Conservation (phyloP, 352 stramenopile species). For the Globisporangium canariense region DNA sequence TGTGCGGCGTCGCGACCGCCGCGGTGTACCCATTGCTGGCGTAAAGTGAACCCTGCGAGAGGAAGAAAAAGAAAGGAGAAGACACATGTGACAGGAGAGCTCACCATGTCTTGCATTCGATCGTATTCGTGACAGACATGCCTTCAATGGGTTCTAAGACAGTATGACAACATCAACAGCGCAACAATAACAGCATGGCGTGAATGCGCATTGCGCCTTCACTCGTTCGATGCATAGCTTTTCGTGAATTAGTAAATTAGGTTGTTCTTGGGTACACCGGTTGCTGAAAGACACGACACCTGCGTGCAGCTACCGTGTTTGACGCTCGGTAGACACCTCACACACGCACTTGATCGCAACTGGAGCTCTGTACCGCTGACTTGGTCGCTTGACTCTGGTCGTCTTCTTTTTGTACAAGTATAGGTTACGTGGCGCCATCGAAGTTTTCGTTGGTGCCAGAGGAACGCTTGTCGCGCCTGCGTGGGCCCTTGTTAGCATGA, state of each 20-base stretch:
- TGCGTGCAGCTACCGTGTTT: not conserved
- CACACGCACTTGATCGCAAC: not conserved
- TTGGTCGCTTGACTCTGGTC: not conserved
- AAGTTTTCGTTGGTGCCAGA: not conserved
- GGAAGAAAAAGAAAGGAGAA: not conserved
- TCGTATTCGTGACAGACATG: not conserved
- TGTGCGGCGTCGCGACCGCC: slow-evolving; percentile 92
- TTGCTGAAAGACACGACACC: not conserved
- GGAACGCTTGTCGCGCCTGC: not conserved
- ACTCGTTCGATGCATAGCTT: not conserved
- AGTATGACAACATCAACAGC: not conserved
- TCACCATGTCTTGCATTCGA: not conserved
- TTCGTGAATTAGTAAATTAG: slow-evolving; percentile 1
- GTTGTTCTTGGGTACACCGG: not conserved
- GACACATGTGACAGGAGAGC: not conserved
- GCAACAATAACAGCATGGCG: not conserved
- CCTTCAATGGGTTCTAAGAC: not conserved
- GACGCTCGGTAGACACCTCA: not conserved
- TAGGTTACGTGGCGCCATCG: not conserved
- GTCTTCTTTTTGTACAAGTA: not conserved
- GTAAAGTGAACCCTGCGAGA: slow-evolving; percentile 10
- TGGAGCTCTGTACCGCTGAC: not conserved
- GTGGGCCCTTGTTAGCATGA: slow-evolving; percentile 1
- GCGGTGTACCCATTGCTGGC: slow-evolving; percentile 80
- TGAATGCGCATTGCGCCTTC: not conserved